A percentile compares a stretch with the other conserved stretches of the same genome.
phyloP scores from a whole-genome alignment of 202 grass and related monocot species.

The Hordeum pubiflorum region DNA sequence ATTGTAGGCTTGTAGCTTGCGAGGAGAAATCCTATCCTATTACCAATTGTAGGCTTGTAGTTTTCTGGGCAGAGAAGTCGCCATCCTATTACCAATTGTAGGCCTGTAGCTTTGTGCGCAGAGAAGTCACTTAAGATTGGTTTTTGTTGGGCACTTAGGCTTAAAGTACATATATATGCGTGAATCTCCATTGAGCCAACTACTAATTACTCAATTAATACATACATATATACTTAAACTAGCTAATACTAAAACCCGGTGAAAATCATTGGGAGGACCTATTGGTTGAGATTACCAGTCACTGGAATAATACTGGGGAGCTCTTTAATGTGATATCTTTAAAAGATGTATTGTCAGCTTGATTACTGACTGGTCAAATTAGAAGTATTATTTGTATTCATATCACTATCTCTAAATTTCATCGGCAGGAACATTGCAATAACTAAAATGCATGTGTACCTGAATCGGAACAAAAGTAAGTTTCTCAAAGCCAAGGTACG shows the following conservation, averaged over 20 bases:
- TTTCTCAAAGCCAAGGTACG: slow-evolving; percentile 88
- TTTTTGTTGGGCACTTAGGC: not conserved
- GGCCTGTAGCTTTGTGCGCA: not conserved
- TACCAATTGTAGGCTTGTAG: not conserved
- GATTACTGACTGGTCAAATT: not conserved
- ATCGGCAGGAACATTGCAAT: slow-evolving; percentile 13
- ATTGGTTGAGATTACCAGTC: not conserved
- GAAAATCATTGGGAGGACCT: not conserved
- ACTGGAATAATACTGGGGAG: not conserved
- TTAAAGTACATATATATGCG: not conserved
- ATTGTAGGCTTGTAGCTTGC: not conserved
- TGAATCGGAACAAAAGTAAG: slow-evolving; percentile 93
- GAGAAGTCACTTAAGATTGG: not conserved
- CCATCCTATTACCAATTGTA: too few species aligned
- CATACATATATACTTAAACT: not conserved
- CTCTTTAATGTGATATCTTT: not conserved
- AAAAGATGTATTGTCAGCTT: not conserved
- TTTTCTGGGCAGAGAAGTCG: not conserved
- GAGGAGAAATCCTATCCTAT: not conserved
- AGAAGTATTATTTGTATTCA: not conserved
- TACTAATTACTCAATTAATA: not conserved
- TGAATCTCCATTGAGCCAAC: not conserved
- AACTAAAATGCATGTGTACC: slow-evolving; percentile 39
- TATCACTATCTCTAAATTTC: not conserved
- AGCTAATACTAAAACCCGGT: not conserved